These are phyloP conservation scores for Pascua sp. DNA, from an alignment of 1,284 basidiomycete genomes.

Conservation along the genomic window DNA sequence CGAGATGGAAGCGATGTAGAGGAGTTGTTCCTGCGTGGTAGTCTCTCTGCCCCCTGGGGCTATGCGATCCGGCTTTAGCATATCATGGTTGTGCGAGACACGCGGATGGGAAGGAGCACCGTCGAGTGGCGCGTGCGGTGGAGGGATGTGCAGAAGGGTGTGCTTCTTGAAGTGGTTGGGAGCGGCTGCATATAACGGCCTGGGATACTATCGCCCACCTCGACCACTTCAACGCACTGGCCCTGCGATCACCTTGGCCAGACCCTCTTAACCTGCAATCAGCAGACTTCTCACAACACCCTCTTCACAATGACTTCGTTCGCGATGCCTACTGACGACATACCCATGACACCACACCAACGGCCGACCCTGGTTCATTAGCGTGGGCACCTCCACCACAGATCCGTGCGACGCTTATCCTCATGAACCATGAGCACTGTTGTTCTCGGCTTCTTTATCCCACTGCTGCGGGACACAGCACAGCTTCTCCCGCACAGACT, in stretches of 20 bases:
- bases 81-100: constrained; percentile 4
- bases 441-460: not conserved
- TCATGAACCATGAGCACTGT: too few species aligned
- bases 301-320: too few species aligned
- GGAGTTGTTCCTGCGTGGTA: constrained; percentile 24
- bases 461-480: not conserved
- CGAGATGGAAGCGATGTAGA: constrained; percentile 16
- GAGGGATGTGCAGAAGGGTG: not conserved
- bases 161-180: not conserved
- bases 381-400: too few species aligned
- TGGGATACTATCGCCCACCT: not conserved
- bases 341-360: too few species aligned
- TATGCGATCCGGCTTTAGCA: constrained; percentile 25
- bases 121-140: not conserved
- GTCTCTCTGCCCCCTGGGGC: constrained; percentile 16
- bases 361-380: too few species aligned
- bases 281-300: too few species aligned
- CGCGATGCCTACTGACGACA: too few species aligned
- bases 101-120: not conserved
- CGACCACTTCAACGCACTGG: not conserved
- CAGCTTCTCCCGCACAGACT: constrained; percentile 3
- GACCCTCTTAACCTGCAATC: too few species aligned
- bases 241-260: too few species aligned
- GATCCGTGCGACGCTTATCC: too few species aligned
- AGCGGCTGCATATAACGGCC: not conserved